Evolutionary conservation across 2,329 filamentous ascomycete species (phyloP).

Genomic region (Xylariaceae sp.): DNA sequence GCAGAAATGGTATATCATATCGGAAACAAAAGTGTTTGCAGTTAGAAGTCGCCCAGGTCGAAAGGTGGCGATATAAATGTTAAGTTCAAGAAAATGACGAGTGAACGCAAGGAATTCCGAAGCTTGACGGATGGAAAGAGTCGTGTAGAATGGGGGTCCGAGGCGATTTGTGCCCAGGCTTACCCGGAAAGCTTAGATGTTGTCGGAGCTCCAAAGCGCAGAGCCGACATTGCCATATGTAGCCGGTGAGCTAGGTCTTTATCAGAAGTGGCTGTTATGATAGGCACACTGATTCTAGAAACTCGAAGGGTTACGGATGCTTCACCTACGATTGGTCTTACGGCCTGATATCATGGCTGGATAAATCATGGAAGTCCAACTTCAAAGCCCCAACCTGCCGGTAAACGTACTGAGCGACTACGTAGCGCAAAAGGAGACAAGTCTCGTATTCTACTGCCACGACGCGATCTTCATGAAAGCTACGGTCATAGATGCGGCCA

Average conservation of each 20-base stretch:
- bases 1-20: not conserved
- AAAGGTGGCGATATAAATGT: not conserved
- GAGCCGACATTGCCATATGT: too few relatives aligned
- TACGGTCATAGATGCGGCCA: not conserved
- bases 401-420: constrained; percentile 18
- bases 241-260: too few relatives aligned
- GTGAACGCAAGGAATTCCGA: not conserved
- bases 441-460: constrained; percentile 16
- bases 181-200: too few relatives aligned
- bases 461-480: constrained; percentile 16
- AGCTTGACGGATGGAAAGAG: not conserved
- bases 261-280: too few relatives aligned
- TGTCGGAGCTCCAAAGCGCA: too few relatives aligned
- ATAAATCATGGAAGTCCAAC: constrained; percentile 18
- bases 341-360: too few relatives aligned
- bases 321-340: too few relatives aligned
- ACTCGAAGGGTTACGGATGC: too few relatives aligned
- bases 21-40: not conserved
- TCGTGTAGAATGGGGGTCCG: not conserved
- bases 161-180: not conserved
- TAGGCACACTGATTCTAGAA: too few relatives aligned
- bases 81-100: not conserved
- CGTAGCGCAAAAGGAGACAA: constrained; percentile 1
- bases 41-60: not conserved
- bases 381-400: constrained; percentile 12